These are phyloP conservation scores for Trichocladium antarcticum DNA, from an alignment of 495 filamentous ascomycete genomes.

Conservation along the genomic window DNA sequence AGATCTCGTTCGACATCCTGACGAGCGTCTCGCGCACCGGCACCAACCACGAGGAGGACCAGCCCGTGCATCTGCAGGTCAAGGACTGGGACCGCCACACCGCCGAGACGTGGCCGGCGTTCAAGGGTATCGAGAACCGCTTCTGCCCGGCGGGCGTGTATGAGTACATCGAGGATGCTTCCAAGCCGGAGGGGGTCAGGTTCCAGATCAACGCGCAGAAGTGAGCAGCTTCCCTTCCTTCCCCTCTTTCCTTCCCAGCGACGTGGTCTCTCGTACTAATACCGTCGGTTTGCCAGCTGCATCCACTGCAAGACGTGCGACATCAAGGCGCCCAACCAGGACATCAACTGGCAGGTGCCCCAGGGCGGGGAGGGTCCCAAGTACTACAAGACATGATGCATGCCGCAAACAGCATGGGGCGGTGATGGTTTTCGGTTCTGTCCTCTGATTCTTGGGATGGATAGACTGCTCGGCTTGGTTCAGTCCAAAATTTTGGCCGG, in stretches of 20 bases:
- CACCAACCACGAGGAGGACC: conserved; percentile 98
- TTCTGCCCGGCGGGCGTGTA: conserved; percentile 99
- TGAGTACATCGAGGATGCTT: conserved; percentile 89
- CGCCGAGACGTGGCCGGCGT: conserved; percentile 67
- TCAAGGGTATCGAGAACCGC: conserved; percentile 89
- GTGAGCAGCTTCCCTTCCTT: conserved; percentile 43
- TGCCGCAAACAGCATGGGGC: neutral
- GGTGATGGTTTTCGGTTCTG: neutral
- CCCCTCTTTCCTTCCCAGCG: neutral
- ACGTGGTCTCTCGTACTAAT: neutral
- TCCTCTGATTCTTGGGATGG: neutral
- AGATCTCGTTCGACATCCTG: conserved; percentile 89
- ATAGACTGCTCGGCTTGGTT: neutral
- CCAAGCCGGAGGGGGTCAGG: conserved; percentile 67
- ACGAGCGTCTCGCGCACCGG: conserved; percentile 89
- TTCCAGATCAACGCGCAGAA: conserved; percentile 99
- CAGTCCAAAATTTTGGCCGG: neutral
- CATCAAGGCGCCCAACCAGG: conserved; percentile 92
- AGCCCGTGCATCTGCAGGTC: conserved; percentile 91
- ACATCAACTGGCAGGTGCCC: conserved; percentile 93
- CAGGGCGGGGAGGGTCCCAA: conserved; percentile 96
- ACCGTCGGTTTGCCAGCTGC: conserved; percentile 50
- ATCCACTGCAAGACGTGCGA: conserved; percentile 99
- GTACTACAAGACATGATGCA: conserved; percentile 72
- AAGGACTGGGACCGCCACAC: conserved; percentile 89